Evolutionary conservation across 495 filamentous ascomycete genomes (phyloP).

Genomic region (Neurospora tetrasperma): DNA sequence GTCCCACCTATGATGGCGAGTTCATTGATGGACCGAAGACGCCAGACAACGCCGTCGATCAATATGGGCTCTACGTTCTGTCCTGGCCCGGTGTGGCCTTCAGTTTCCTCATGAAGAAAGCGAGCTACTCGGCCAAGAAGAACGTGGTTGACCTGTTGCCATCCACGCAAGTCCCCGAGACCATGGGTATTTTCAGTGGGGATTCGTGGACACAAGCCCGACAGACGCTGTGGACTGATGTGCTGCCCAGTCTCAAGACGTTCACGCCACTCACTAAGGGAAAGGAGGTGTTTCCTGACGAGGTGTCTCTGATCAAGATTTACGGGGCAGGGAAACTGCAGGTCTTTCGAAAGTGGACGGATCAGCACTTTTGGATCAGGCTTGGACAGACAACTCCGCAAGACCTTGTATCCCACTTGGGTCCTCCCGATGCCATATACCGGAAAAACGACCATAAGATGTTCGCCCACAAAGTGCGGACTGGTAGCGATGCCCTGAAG

Average conservation of each 20-base stretch:
- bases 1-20: constrained; percentile 86
- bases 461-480: constrained; percentile 66
- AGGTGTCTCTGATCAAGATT: constrained; percentile 70
- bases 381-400: constrained; percentile 80
- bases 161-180: constrained; percentile 59
- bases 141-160: constrained; percentile 82
- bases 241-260: constrained; percentile 53
- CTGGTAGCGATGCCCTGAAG: constrained; percentile 34
- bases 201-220: constrained; percentile 80
- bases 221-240: constrained; percentile 61
- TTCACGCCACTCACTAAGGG: constrained; percentile 39
- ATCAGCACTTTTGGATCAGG: constrained; percentile 51
- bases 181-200: constrained; percentile 82
- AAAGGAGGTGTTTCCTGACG: constrained; percentile 60
- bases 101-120: constrained; percentile 67
- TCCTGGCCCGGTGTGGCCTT: constrained; percentile 94
- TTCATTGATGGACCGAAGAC: constrained; percentile 44
- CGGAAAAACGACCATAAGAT: constrained; percentile 84
- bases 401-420: constrained; percentile 80
- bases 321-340: constrained; percentile 67
- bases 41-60: constrained; percentile 5
- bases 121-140: constrained; percentile 67
- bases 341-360: constrained; percentile 50
- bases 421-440: constrained; percentile 91
- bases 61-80: constrained; percentile 58